phyloP scores from a whole-genome alignment of 1,139 yeast genomes.

The Nakaseomyces bracarensis region DNA sequence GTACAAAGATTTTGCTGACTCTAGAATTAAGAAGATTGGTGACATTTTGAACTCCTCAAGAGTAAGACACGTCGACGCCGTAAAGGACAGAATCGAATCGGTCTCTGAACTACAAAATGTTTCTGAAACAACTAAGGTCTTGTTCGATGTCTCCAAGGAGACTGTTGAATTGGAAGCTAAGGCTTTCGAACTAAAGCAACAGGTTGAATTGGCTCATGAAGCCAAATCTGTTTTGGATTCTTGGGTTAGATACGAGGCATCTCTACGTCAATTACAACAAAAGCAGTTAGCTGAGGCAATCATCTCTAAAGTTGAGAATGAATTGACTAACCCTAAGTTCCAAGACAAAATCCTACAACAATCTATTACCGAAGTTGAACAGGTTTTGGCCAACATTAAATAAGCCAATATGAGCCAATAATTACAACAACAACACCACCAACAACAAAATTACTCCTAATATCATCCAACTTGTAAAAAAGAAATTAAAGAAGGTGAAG shows the following conservation, averaged over 20 bases:
- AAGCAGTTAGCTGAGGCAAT: conserved; percentile 81
- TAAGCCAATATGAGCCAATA: no score
- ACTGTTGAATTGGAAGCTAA: conserved; percentile 93
- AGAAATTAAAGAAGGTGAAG: no score
- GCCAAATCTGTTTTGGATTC: conserved; percentile 95
- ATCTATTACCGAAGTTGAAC: conserved; percentile 87
- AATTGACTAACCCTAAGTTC: conserved; percentile 80
- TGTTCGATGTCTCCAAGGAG: conserved; percentile 91
- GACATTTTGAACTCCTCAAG: conserved; percentile 81
- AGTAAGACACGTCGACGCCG: conserved; percentile 83
- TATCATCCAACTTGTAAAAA: no score
- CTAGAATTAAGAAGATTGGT: conserved; percentile 77
- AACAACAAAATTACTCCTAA: no score
- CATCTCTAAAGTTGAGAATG: conserved; percentile 80
- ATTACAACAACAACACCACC: no score
- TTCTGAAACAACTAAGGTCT: conserved; percentile 80
- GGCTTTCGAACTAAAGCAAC: conserved; percentile 86
- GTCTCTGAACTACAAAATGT: conserved; percentile 89
- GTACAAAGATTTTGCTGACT: conserved; percentile 91
- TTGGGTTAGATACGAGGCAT: conserved; percentile 97
- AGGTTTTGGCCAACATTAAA: conserved; percentile 46
- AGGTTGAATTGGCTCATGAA: conserved; percentile 76
- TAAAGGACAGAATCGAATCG: conserved; percentile 80
- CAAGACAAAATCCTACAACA: conserved; percentile 88
- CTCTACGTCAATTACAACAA: conserved; percentile 95